Base-by-base conservation (phyloP, 2,329 filamentous ascomycete species). In the Didymella keratinophila region DNA sequence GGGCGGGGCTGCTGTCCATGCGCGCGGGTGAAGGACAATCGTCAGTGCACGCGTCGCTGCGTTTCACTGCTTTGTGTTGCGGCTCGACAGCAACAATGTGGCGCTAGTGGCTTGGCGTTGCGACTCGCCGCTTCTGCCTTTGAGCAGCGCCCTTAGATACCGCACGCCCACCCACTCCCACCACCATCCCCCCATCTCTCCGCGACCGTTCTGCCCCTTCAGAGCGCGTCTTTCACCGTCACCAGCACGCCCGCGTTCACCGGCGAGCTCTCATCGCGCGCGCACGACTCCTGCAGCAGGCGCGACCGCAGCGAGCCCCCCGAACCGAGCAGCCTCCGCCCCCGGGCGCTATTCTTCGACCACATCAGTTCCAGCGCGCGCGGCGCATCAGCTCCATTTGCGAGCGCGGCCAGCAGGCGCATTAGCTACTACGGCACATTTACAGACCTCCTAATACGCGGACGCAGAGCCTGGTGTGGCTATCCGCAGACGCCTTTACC, bases 191-290 rank as follows among this genome's bases (percentile, higher is more conserved):
- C 61, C 68, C 73, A 73, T 71, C 71, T 57, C 61, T 59, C 66
- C 58, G 59, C 72, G 69, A 70, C 70, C 64, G 65, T 67, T 62
- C 64, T 67, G 72, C 70, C 69, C 60, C 62, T 66, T 21, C 56
- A 55, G 72, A 72, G 72, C 71, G 74, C 74, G 71, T 73, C 69
- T 65, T 64, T 50, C 56, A 61, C 63, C 66, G 63, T 66, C 52
- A 48, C 56, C 65, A 60, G 50, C 52, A 57, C 66, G 64, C 56
- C 56, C 64, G 69, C 67, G 66, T 71, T 68, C 66, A 48, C 52
- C 55, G 58, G 60, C 60, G 68, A 61, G 69, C 72, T 63, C 58
- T 57, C 52, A 60, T 55, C 56, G 51, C 65, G 65, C 62, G 71
- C 71, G 71, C 70, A 58, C 54, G 60, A 52, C 60, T 52, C 42